Evolutionary conservation across 2,329 filamentous ascomycete genomes (phyloP), one percentile per base, ranked within the genome.

Genomic region (Atkinsonella hypoxylon): DNA sequence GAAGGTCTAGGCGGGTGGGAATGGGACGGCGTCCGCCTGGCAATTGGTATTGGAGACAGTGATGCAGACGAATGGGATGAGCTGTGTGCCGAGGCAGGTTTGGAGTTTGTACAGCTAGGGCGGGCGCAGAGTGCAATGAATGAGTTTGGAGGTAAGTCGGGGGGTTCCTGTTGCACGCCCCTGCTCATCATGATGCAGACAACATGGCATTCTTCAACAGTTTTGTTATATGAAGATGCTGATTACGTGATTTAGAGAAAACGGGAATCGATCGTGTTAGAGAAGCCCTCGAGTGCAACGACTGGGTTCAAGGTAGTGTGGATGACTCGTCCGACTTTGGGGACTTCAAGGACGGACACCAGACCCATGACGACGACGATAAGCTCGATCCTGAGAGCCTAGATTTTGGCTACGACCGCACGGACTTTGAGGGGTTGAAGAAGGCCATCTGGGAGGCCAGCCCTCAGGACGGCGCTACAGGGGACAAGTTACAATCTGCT

Each of bases 11-110:
- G 79, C 3, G 78, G 78, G 8, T 79, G 74, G 70, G 68, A 70
- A 2, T 85, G 82, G 82, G 82, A 85, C 51, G 82, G 82, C 1
- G 79, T 83, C 0, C 70, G 72, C 15, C 58, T 86, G 12, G 82
- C 75, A 1, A 67, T 85, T 1, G 79, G 76, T 0, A 71, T 85
- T 31, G 74, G 70, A 20, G 68, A 67, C 43, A 58, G 62, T 32
- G 70, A 71, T 38, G 64, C 75, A 12, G 78, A 81, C 30, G 73
- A 76, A 54, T 83, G 79, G 80, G 81, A 85, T 56, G 79, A 81
- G 50, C 57, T 74, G 20, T 81, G 78, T 57, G 72, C 72, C 4
- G 76, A 76, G 51, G 71, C 63, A 36, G 78, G 79, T 1, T 64
- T 85, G 56, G 82, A 86, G 68, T 84, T 80, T 67, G 76, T 85